Conservation (phyloP, 208 protist genomes). For the Leishmania tarentolae region DNA sequence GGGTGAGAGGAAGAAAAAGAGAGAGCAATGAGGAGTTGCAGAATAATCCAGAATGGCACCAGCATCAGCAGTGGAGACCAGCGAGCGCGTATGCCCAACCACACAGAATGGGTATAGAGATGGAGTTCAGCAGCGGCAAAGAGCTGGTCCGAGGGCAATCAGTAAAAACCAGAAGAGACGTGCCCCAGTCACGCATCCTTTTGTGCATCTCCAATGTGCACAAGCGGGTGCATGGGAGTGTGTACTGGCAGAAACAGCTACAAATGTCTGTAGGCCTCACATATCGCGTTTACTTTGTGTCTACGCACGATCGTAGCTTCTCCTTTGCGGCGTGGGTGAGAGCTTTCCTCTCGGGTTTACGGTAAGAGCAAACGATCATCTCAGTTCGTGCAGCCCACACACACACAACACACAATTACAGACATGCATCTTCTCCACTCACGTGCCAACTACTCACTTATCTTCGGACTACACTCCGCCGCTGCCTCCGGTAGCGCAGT, state of each 20-base stretch:
- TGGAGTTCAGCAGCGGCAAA: not conserved
- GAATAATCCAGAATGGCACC: not conserved
- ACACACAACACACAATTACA: not conserved
- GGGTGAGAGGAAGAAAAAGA: not conserved
- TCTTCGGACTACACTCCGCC: slow-evolving; percentile 10
- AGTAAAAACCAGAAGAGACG: not conserved
- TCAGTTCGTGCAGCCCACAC: not conserved
- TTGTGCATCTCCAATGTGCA: not conserved
- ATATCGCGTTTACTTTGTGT: not conserved
- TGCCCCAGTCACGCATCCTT: not conserved
- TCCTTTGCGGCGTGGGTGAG: not conserved
- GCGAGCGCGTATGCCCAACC: too few relatives aligned
- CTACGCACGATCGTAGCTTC: not conserved
- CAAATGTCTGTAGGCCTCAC: not conserved
- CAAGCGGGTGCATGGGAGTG: not conserved
- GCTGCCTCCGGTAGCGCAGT: slow-evolving; percentile 42
- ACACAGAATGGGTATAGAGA: not conserved
- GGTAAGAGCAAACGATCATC: not conserved
- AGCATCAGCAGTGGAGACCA: not conserved
- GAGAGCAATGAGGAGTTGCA: not conserved
- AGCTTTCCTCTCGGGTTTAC: not conserved
- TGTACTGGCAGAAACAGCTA: not conserved
- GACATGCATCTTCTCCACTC: not conserved
- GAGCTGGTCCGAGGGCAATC: not conserved
- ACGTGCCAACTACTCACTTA: slow-evolving; percentile 23